Base-by-base conservation (phyloP, 768 basidiomycete species). In the Trametes elegans region DNA sequence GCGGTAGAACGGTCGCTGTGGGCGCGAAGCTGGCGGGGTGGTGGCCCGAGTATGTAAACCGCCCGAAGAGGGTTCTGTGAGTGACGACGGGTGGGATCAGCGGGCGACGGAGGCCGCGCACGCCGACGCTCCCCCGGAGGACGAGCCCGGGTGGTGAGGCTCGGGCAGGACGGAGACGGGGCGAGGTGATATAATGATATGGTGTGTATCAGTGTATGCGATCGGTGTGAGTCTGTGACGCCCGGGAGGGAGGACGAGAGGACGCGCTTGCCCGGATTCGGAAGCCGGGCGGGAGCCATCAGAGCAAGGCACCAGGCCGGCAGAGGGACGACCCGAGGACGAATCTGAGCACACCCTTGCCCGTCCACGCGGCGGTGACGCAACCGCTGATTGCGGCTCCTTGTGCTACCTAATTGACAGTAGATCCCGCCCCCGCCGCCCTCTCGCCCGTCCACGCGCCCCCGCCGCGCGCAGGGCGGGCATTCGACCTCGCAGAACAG, bases 301-400 rank as follows among this genome's bases (percentile, higher is more conserved):
- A 47, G 46, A 36, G 38, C 50, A 44, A 44, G 50, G 41, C 50
- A 43, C 50, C 41, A n/a, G 40, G 29, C 47, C 31, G 49, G 16
- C 24, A 3, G 21, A 40, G 53, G 16, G 28, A 35, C 39, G 36
- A 14, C 53, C 38, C 43, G 52, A 24, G 43, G 32, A 21, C 24
- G 24, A 27, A n/a, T n/a, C n/a, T n/a, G n/a, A n/a, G n/a, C n/a
- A n/a, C n/a, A n/a, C n/a, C n/a, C n/a, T n/a, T n/a, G n/a, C n/a
- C n/a, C 19, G 54, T 21, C 40, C 48, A 50, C 55, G 55, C 48
- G 55, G 45, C 18, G 39, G 55, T 56, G 55, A 56, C 55, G 55
- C 48, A 56, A 49, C 48, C n/a, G 31, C 23, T 56, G 48, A 49
- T 56, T 24, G 45, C 48, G 47, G 48, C 49, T 49, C 54, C 47